Conservation (phyloP, 768 basidiomycete genomes). For the Serendipita sp. region DNA sequence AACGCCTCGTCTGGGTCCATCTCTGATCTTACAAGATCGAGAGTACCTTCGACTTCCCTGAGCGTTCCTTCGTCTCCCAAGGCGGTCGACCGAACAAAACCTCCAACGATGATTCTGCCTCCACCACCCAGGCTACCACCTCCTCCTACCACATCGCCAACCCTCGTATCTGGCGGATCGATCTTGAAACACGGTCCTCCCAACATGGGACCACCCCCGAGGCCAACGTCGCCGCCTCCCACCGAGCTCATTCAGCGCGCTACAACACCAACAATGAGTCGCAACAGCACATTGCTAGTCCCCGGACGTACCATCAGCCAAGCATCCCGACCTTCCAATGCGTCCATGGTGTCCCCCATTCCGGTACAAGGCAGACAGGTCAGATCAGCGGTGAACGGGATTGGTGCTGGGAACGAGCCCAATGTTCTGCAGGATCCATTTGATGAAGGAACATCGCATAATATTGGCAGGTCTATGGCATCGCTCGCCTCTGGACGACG, state of each 20-base stretch:
- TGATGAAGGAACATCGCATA: background rate
- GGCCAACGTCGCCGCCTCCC: slow-evolving; percentile 87
- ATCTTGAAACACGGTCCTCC: slow-evolving; percentile 22
- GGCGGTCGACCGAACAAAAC: slow-evolving; percentile 57
- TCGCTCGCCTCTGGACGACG: background rate
- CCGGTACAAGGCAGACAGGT: background rate
- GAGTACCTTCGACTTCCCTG: slow-evolving; percentile 9
- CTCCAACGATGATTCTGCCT: slow-evolving; percentile 65
- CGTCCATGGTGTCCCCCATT: background rate
- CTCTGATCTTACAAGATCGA: slow-evolving; percentile 20
- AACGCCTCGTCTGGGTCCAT: slow-evolving; percentile 22
- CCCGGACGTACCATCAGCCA: background rate
- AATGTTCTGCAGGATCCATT: slow-evolving; percentile 1
- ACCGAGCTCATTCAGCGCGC: slow-evolving; percentile 84
- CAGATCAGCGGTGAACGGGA: background rate
- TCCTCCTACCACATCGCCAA: slow-evolving; percentile 31
- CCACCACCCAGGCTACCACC: slow-evolving; percentile 67
- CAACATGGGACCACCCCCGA: slow-evolving; percentile 52
- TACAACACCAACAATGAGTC: slow-evolving; percentile 67
- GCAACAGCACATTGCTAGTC: slow-evolving; percentile 14
- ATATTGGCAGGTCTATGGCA: background rate
- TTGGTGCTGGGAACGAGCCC: background rate
- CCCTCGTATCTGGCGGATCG: background rate
- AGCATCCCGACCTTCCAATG: background rate
- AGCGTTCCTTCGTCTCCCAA: background rate